These are phyloP conservation scores for Backusella luteola DNA, from an alignment of 192 early-diverging fungal species.

Conservation along the genomic window DNA sequence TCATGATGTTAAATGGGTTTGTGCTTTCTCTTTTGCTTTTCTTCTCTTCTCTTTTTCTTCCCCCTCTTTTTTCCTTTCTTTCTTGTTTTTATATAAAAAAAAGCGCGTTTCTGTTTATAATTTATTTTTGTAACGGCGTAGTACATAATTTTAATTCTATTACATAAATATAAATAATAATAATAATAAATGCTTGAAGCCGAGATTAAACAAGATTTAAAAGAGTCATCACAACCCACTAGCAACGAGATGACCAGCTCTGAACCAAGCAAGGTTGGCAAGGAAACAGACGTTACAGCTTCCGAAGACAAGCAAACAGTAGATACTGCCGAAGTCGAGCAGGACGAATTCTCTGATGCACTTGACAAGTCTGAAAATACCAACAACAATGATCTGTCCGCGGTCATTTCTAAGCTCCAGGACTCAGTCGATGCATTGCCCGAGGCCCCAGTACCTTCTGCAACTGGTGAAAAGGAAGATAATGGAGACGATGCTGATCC, in stretches of 20 bases:
- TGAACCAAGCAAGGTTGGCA: background rate
- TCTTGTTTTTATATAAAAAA: too few relatives aligned
- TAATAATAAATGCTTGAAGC: slow-evolving; percentile 1
- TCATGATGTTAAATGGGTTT: background rate
- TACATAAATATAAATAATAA: background rate
- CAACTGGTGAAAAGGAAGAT: background rate
- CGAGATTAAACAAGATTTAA: slow-evolving; percentile 8
- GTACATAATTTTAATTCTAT: background rate
- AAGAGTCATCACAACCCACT: background rate
- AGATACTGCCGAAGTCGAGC: background rate
- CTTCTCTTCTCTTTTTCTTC: background rate
- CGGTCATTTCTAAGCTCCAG: background rate
- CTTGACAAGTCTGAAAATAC: background rate
- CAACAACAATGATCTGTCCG: background rate
- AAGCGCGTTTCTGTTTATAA: background rate
- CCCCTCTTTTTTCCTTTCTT: background rate
- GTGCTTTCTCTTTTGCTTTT: background rate
- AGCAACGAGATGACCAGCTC: slow-evolving; percentile 1
- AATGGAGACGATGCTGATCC: background rate
- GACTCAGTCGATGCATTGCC: background rate
- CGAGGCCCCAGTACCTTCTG: background rate
- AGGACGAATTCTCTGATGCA: slow-evolving; percentile 11
- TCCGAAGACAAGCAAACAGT: background rate
- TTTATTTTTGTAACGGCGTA: background rate
- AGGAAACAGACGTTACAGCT: background rate